Base-by-base conservation (phyloP, 345 rosid species). In the Brassica juncea region DNA sequence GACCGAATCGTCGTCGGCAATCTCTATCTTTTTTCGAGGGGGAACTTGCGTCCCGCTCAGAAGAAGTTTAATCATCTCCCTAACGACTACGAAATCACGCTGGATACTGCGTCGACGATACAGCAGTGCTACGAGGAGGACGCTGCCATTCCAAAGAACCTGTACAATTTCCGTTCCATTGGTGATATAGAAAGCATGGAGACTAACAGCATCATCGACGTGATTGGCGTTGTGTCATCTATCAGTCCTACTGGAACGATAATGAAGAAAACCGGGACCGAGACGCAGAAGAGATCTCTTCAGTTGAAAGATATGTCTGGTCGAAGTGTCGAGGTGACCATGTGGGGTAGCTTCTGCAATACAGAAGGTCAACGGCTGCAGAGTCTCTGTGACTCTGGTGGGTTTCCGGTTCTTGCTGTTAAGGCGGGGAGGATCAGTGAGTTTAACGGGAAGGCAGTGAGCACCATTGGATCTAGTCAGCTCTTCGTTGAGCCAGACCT, bases 221-320 rank as follows among this genome's bases (percentile, higher is more conserved):
- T 92, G 55, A 89, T 94, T 81, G 97, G 97, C 68, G 82, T 94
- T 42, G 97, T 91, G 2, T 82, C 84, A 21, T 84, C 66, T 70
- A 83, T 94, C 63, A 85, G 85, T 75, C 95, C 97, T 0, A 71
- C 87, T 19, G 72, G 83, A 60, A 75, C 92, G 1, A 84, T 92
- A 77, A 94, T 86, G 95, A 85, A 81, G 70, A 92, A 92, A 79
- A 92, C 87, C 79, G 97, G 95, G 39, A 81, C 87, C 6, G 97
- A 91, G 82, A 89, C 92, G 72, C 97, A 87, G 85, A 92, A 91
- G 84, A 88, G 97, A 85, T 39, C 88, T 54, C 89, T 91, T 74
- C 92, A 88, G 71, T 73, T 94, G 87, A 92, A 87, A 71, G 99
- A 94, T 80, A 86, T 82, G 87, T 92, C 99, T 70, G 88, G 91